Conservation (phyloP, 352 stramenopile species). For the Phytopythium chamaehyphon region DNA sequence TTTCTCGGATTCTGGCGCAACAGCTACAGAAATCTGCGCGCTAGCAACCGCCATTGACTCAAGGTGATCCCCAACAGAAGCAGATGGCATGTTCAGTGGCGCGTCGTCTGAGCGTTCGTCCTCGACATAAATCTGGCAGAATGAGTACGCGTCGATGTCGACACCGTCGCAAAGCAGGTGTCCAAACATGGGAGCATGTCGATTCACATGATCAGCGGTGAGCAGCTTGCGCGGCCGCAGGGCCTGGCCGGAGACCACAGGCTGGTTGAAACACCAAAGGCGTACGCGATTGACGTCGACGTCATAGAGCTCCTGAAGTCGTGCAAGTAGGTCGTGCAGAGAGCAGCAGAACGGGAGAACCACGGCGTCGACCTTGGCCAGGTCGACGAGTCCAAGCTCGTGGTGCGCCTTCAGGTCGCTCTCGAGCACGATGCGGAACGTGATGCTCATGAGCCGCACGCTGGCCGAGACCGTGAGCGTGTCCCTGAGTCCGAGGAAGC, state of each 20-base stretch:
- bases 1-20: not conserved
- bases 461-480: conserved; percentile 60
- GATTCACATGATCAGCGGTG: conserved; percentile 32
- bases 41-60: not conserved
- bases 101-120: conserved; percentile 17
- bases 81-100: conserved; percentile 8
- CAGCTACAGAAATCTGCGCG: not conserved
- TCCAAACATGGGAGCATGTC: conserved; percentile 56
- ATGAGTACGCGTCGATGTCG: conserved; percentile 83
- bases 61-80: not conserved
- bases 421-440: conserved; percentile 68
- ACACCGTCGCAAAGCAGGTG: conserved; percentile 67
- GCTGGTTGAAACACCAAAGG: conserved; percentile 80
- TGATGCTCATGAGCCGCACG: conserved; percentile 77
- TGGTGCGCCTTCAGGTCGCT: conserved; percentile 42
- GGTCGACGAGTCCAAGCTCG: conserved; percentile 51
- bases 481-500: conserved; percentile 37
- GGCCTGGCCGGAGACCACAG: conserved; percentile 63
- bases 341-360: conserved; percentile 69
- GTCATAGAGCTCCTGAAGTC: conserved; percentile 28
- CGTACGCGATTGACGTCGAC: conserved; percentile 23
- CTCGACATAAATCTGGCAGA: conserved; percentile 75
- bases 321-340: conserved; percentile 44
- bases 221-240: conserved; percentile 70
- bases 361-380: conserved; percentile 39